Evolutionary conservation across 2,329 filamentous ascomycete species (phyloP).

Genomic region (Pseudopyrenochaeta lycopersici): DNA sequence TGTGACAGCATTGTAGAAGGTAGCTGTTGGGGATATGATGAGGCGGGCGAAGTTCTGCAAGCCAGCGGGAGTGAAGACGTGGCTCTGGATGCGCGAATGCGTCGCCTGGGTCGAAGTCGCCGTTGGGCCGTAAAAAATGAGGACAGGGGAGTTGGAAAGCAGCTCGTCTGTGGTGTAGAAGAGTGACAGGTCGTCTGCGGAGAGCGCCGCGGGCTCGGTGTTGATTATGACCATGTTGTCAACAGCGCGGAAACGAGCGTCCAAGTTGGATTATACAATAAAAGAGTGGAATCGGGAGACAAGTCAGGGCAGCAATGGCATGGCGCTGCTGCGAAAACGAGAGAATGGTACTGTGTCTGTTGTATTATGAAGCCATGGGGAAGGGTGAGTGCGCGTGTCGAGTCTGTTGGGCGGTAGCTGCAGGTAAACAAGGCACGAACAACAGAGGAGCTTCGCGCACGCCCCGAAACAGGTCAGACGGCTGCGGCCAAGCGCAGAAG

Average conservation of each 20-base stretch:
- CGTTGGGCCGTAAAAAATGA: slow-evolving; percentile 92
- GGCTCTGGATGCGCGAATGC: slow-evolving; percentile 92
- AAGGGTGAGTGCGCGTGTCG: slow-evolving; percentile 17
- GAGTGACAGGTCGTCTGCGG: slow-evolving; percentile 82
- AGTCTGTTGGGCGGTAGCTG: slow-evolving; percentile 14
- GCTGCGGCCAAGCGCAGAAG: slow-evolving; percentile 34
- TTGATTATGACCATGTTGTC: slow-evolving; percentile 82
- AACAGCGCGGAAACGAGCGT: slow-evolving; percentile 42
- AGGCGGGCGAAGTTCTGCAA: slow-evolving; percentile 90
- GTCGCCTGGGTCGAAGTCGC: slow-evolving; percentile 88
- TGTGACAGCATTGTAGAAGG: slow-evolving; percentile 89
- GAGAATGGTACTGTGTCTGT: slow-evolving; percentile 9
- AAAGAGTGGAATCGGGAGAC: slow-evolving; percentile 11
- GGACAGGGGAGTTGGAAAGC: slow-evolving; percentile 79
- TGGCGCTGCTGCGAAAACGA: slow-evolving; percentile 23
- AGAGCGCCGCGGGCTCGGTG: slow-evolving; percentile 77
- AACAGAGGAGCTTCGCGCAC: slow-evolving; percentile 10
- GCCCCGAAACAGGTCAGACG: slow-evolving; percentile 31
- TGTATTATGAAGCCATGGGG: slow-evolving; percentile 15
- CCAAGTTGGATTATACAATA: slow-evolving; percentile 19
- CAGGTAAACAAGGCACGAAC: slow-evolving; percentile 26
- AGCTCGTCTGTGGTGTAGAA: slow-evolving; percentile 89
- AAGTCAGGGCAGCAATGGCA: slow-evolving; percentile 27
- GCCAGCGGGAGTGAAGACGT: slow-evolving; percentile 89
- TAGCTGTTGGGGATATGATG: slow-evolving; percentile 90